These are phyloP conservation scores for Myrica gale DNA, from an alignment of 306 rosid genomes.

Conservation along the genomic window DNA sequence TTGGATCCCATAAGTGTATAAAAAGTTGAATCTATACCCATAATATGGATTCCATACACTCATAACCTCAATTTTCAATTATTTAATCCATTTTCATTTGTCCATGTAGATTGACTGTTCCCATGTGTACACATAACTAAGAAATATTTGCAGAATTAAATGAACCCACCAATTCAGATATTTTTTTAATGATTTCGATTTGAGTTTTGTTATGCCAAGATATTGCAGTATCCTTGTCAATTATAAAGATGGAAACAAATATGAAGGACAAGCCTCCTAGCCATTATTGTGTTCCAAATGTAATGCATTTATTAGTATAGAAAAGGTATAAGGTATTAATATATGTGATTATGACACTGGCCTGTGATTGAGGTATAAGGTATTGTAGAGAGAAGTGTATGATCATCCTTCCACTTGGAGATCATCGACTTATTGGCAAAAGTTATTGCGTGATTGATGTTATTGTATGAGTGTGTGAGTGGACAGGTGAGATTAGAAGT, in stretches of 20 bases:
- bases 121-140: neutral
- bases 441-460: too few relatives aligned
- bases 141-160: conserved; percentile 50
- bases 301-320: conserved; percentile 51
- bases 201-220: conserved; percentile 35
- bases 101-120: too few relatives aligned
- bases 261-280: conserved; percentile 34
- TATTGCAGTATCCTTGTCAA: conserved; percentile 45
- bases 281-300: conserved; percentile 33
- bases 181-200: conserved; percentile 41
- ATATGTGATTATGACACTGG: conserved; percentile 34
- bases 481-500: too few relatives aligned
- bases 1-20: too few relatives aligned
- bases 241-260: conserved; percentile 41
- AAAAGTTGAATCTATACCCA: too few relatives aligned
- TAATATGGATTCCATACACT: too few relatives aligned
- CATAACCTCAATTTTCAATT: too few relatives aligned
- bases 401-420: conserved; percentile 12
- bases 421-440: too few relatives aligned
- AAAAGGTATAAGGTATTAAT: conserved; percentile 26
- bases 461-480: too few relatives aligned
- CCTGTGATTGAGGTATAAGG: conserved; percentile 27
- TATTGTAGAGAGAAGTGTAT: conserved; percentile 7
- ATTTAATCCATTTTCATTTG: too few relatives aligned
- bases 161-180: conserved; percentile 40